Base-by-base conservation (phyloP, 2,329 filamentous ascomycete genomes). In the Chaetomium globosum region DNA sequence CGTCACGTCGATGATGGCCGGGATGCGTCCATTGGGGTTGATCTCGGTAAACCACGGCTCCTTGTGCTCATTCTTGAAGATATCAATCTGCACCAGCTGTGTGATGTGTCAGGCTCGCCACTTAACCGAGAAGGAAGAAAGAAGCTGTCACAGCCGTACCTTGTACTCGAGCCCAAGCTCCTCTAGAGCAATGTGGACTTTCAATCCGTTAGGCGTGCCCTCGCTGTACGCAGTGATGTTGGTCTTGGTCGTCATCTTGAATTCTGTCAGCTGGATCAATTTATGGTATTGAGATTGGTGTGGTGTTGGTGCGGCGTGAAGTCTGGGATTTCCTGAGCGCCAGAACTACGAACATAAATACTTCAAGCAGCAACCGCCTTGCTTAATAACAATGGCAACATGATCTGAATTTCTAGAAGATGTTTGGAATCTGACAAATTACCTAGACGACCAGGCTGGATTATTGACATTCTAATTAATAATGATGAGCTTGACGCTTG, bases 11-110 rank as follows among this genome's bases (percentile, higher is more conserved):
- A 64, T 43, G 46, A 77, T 72, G 12, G 73, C 69, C 0, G 75
- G 75, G 26, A 76, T 59, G 21, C 74, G 73, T n/a, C 75, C 75
- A 59, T 77, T 77, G 23, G 74, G 75, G 65, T 77, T 77, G 43
- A 75, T 90, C 57, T 83, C 82, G 23, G 89, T 80, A 76, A 89
- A 91, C 87, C 86, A 89, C 59, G 81, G 81, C 73, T 89, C 69
- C 70, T 90, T 91, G 71, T 90, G 88, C 0, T 77, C 81, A 73
- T 87, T 86, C 69, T 87, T 87, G 65, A 75, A 77, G 59, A 90
- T 81, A 30, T 87, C 81, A 68, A 90, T 84, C 9, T 23, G 58
- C 9, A 39, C 30, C 31, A 61, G 30, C 58, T 53, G 21, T 43
- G 49, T n/a, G 4, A 9, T 54, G 7, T 54, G 52, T 54, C 52